Evolutionary conservation across 148 eudicot genomes (phyloP), one percentile per base, ranked within the genome.

Genomic region (Chenopodium quinoa): DNA sequence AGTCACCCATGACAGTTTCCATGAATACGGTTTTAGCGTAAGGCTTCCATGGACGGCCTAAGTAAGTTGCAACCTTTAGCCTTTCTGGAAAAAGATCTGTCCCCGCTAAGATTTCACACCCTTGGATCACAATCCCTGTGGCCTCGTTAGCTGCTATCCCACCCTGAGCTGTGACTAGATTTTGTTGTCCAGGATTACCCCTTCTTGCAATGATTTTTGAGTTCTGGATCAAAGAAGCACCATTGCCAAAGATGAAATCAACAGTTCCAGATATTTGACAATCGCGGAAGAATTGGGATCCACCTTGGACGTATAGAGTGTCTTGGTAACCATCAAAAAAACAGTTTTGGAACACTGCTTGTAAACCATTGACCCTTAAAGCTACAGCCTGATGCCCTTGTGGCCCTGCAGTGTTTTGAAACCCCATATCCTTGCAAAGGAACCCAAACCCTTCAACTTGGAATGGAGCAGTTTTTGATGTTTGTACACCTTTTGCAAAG

Each of bases 351-450:
- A 92, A 81, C 17, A 83, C 89, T 0, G 88, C 73, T 75, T 74
- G 83, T 71, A 86, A 83, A 1, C 84, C 84, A 10, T 82, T 83
- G 4, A 85, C 84, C 13, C 90, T 77, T 1, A 90, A 60, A 14
- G 95, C 93, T 34, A 90, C 91, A 0, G 95, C 95, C 56, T 92
- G 93, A 25, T 90, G 85, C 4, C 89, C 89, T 11, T 81, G 72
- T 0, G 90, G 85, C 1, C 94, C 94, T 0, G 92, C 92, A 9
- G 91, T 88, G 88, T 92, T 92, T 62, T 80, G 83, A 58, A 92
- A 87, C 7, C 87, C 87, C 77, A 92, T 89, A 7, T 76, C 78
- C 83, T 77, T 88, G 31, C 72, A 80, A 27, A 88, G 82, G 80
- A 90, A 90, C 0, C 91, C 89, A 0, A 63, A 13, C 2, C 88